Conservation (phyloP, 1,284 basidiomycete genomes). For the Ustilago tritici region DNA sequence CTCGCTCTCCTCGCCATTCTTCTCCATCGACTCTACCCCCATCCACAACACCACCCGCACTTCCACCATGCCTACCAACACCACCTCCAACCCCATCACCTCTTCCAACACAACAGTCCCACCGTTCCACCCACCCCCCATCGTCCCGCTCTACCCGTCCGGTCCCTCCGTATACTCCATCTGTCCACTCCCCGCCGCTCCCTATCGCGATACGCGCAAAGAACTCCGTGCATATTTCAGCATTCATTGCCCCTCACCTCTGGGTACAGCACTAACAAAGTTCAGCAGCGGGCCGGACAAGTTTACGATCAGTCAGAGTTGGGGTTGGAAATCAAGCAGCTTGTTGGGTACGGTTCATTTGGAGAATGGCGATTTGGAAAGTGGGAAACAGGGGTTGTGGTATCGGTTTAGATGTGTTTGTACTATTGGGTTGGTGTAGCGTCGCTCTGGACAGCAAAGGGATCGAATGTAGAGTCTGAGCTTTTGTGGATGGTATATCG, state of each 20-base stretch:
- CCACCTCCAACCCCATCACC: not conserved
- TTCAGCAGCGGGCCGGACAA: constrained; percentile 88
- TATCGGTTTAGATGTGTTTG: constrained; percentile 55
- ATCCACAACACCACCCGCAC: not conserved
- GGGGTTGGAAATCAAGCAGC: constrained; percentile 73
- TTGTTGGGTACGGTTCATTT: constrained; percentile 68
- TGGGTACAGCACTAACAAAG: constrained; percentile 83
- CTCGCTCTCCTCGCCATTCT: constrained; percentile 3
- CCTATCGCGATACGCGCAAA: constrained; percentile 71
- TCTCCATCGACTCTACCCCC: not conserved
- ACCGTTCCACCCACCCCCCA: constrained; percentile 5
- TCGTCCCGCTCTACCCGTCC: constrained; percentile 30
- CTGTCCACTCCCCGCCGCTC: constrained; percentile 36
- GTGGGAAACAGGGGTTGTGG: constrained; percentile 29
- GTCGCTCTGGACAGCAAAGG: too few species aligned
- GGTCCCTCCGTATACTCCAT: constrained; percentile 36
- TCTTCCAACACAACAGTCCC: not conserved
- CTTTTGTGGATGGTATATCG: too few species aligned
- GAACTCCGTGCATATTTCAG: constrained; percentile 78
- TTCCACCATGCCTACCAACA: not conserved
- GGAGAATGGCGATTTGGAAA: constrained; percentile 72
- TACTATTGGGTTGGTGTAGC: constrained; percentile 47
- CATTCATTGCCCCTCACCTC: constrained; percentile 82
- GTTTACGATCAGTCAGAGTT: constrained; percentile 77
- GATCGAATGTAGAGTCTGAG: too few species aligned